Percentiles rank a stretch among this genome's conserved stretches.
phyloP scores from a whole-genome alignment of 768 basidiomycete genomes.

The Lenzites betulinus region DNA sequence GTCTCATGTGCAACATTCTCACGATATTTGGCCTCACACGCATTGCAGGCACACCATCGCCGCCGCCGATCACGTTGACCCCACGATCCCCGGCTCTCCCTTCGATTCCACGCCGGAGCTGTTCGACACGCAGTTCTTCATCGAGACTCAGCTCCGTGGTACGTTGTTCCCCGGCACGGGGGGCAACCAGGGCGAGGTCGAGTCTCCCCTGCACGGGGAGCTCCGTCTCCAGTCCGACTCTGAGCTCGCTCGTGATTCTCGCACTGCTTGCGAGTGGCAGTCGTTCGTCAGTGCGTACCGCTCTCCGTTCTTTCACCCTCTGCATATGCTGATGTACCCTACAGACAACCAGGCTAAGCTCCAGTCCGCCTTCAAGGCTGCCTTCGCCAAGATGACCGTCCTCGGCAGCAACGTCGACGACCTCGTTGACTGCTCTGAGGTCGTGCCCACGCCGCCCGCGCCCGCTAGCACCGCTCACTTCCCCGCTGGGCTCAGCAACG shows the following conservation, averaged over 20 bases:
- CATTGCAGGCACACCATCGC: conserved; percentile 28
- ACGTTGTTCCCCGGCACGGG: conserved; percentile 27
- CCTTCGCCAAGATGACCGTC: conserved; percentile 17
- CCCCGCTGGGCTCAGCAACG: conserved; percentile 27
- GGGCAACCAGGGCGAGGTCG: conserved; percentile 26
- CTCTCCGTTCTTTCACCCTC: no score
- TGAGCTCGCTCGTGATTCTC: conserved; percentile 27
- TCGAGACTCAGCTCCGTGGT: conserved; percentile 44
- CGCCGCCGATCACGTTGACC: conserved; percentile 29
- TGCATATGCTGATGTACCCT: no score
- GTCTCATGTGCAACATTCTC: not conserved
- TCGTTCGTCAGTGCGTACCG: conserved; percentile 21
- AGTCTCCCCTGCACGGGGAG: conserved; percentile 26
- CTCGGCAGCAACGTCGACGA: conserved; percentile 8
- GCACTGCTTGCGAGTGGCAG: conserved; percentile 32
- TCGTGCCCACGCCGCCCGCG: conserved; percentile 11
- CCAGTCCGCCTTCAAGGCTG: conserved; percentile 21
- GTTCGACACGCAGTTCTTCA: conserved; percentile 33
- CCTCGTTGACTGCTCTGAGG: conserved; percentile 18
- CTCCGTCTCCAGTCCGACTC: conserved; percentile 33
- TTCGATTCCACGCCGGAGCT: conserved; percentile 28
- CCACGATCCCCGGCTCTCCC: conserved; percentile 24
- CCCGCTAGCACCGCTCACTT: conserved; percentile 17
- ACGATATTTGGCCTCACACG: not conserved
- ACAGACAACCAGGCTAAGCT: conserved; percentile 26